A percentile compares a stretch with the other conserved stretches of the same genome.
phyloP scores from a whole-genome alignment of 306 rosid genomes.

The Begonia peltatifolia region DNA sequence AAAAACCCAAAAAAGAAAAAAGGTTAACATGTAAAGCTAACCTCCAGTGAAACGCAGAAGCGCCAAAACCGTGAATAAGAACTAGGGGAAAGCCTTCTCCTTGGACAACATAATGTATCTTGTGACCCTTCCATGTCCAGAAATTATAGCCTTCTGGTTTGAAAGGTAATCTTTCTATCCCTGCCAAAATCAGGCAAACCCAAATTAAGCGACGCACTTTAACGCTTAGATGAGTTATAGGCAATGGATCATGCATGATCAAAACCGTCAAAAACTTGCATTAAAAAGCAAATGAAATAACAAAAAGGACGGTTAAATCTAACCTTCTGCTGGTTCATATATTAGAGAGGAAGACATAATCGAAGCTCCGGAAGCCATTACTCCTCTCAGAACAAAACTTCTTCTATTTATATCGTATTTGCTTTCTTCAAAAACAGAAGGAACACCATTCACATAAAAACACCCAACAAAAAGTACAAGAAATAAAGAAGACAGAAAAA shows the following conservation, averaged over 20 bases:
- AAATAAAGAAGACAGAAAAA: not conserved
- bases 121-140: constrained; percentile 89
- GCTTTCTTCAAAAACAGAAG: constrained; percentile 42
- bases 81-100: constrained; percentile 85
- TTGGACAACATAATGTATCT: constrained; percentile 82
- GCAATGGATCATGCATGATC: no score
- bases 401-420: constrained; percentile 56
- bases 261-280: not conserved
- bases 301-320: not conserved
- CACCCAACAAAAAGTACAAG: constrained; percentile 5
- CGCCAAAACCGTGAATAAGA: constrained; percentile 94
- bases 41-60: constrained; percentile 96
- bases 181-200: constrained; percentile 17
- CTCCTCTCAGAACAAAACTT: constrained; percentile 48
- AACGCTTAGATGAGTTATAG: no score
- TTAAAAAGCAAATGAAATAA: not conserved
- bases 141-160: constrained; percentile 69
- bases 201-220: not conserved
- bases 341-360: constrained; percentile 41
- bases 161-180: constrained; percentile 49
- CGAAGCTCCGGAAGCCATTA: constrained; percentile 61
- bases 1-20: not conserved
- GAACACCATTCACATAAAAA: not conserved
- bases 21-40: constrained; percentile 9
- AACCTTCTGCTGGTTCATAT: constrained; percentile 50